A percentile compares a stretch with the other conserved stretches of the same genome.
These are phyloP conservation scores for Fusarium tuaranense DNA, from an alignment of 2,329 filamentous ascomycete genomes.

Conservation along the genomic window DNA sequence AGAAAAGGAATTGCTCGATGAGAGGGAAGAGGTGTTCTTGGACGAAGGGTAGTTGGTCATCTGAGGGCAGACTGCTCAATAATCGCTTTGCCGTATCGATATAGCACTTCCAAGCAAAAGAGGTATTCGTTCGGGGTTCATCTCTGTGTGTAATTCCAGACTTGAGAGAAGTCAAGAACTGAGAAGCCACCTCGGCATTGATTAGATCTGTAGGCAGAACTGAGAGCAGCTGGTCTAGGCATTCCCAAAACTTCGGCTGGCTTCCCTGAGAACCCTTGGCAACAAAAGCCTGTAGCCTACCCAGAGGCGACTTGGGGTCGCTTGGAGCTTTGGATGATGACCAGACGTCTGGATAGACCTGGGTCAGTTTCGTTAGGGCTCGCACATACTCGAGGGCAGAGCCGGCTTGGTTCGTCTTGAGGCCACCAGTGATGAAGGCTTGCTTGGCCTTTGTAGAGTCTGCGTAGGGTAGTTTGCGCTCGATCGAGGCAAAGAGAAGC, in stretches of 20 bases:
- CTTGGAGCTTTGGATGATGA: constrained; percentile 59
- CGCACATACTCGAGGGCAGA: constrained; percentile 80
- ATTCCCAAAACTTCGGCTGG: constrained; percentile 77
- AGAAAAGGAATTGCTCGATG: constrained; percentile 65
- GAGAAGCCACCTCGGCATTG: constrained; percentile 62
- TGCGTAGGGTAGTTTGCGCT: constrained; percentile 60
- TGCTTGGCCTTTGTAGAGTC: constrained; percentile 65
- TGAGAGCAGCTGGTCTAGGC: constrained; percentile 72
- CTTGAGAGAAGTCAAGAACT: constrained; percentile 75
- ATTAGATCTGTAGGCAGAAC: constrained; percentile 64
- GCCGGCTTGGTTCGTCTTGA: constrained; percentile 78
- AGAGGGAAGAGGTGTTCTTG: constrained; percentile 65
- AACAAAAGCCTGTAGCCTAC: constrained; percentile 77
- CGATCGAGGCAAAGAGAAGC: constrained; percentile 62
- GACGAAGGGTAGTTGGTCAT: constrained; percentile 60
- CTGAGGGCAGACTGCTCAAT: constrained; percentile 56
- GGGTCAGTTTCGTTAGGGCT: constrained; percentile 75
- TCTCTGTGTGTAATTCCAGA: constrained; percentile 79
- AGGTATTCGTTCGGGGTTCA: constrained; percentile 76
- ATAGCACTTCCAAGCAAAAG: constrained; percentile 81
- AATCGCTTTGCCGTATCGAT: constrained; percentile 71
- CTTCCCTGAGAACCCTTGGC: constrained; percentile 88
- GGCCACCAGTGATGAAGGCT: constrained; percentile 76
- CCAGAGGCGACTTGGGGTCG: constrained; percentile 65
- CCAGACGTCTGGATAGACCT: constrained; percentile 78